These are phyloP conservation scores for Simplicillium sp. DNA, from an alignment of 2,329 filamentous ascomycete genomes.

Conservation along the genomic window DNA sequence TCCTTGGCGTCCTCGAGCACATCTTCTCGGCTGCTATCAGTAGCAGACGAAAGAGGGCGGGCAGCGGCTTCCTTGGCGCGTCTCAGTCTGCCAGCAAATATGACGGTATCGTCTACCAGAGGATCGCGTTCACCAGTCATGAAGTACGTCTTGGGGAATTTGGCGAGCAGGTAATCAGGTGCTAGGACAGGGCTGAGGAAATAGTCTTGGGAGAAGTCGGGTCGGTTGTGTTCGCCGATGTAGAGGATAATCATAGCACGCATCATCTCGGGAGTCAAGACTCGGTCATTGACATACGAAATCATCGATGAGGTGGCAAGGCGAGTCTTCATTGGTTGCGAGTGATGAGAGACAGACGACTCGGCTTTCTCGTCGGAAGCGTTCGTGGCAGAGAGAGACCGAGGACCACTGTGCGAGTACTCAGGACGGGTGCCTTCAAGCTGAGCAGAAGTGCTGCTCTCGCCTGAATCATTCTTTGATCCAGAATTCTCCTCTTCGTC, in stretches of 20 bases:
- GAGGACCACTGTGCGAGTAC: slow-evolving; percentile 38
- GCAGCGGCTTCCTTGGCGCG: slow-evolving; percentile 57
- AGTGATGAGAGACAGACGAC: slow-evolving; percentile 36
- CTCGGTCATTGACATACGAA: slow-evolving; percentile 93
- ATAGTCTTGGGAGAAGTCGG: slow-evolving; percentile 87
- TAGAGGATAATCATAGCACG: slow-evolving; percentile 98
- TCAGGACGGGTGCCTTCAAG: slow-evolving; percentile 31
- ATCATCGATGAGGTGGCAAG: slow-evolving; percentile 95
- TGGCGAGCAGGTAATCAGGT: slow-evolving; percentile 69
- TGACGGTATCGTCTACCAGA: slow-evolving; percentile 90
- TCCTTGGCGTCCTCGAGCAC: slow-evolving; percentile 28
- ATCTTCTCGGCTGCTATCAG: not conserved
- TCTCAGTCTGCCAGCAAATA: slow-evolving; percentile 83
- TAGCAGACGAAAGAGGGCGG: slow-evolving; percentile 7
- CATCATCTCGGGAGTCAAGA: slow-evolving; percentile 96
- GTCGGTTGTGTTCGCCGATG: slow-evolving; percentile 84
- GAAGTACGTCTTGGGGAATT: slow-evolving; percentile 93
- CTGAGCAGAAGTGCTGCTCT: slow-evolving; percentile 7
- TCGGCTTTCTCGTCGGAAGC: slow-evolving; percentile 8
- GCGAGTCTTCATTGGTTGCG: slow-evolving; percentile 63
- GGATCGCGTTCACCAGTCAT: slow-evolving; percentile 92
- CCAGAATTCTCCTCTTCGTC: slow-evolving; percentile 50
- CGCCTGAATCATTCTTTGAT: slow-evolving; percentile 14
- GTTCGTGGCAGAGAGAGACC: slow-evolving; percentile 14
- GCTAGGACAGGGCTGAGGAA: slow-evolving; percentile 83